These are phyloP conservation scores for Glycine tomentella DNA, from an alignment of 306 rosid genomes.

Conservation along the genomic window DNA sequence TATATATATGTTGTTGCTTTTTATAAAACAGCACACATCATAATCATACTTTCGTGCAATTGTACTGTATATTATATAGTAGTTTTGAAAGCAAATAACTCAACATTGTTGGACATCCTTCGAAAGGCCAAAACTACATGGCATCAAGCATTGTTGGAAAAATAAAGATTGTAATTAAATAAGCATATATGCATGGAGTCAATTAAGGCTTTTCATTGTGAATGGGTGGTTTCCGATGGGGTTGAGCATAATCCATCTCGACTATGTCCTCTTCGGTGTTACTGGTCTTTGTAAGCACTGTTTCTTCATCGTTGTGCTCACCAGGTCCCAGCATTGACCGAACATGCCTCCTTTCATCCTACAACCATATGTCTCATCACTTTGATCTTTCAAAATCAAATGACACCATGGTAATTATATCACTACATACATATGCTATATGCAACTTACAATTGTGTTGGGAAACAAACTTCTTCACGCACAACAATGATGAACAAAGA, in stretches of 20 bases:
- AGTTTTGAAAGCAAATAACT: neutral
- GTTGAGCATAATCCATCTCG: conserved; percentile 75
- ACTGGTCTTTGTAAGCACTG: conserved; percentile 37
- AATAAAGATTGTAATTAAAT: neutral
- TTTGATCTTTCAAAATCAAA: conserved; percentile 14
- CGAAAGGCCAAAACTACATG: neutral
- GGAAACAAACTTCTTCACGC: neutral
- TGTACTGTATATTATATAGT: neutral
- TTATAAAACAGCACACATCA: neutral
- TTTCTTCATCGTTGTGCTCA: conserved; percentile 51
- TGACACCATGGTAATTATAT: no score
- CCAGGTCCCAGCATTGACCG: conserved; percentile 57
- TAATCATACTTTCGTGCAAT: neutral
- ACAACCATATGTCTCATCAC: conserved; percentile 45
- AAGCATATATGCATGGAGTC: no score
- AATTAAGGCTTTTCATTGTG: conserved; percentile 72
- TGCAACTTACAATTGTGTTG: neutral
- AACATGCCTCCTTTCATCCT: conserved; percentile 50
- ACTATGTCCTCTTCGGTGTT: conserved; percentile 59
- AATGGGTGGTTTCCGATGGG: conserved; percentile 92
- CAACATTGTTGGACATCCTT: neutral
- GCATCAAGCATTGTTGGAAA: neutral
- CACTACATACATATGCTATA: no score
- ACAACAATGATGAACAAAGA: neutral
- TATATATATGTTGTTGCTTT: neutral